phyloP scores from a whole-genome alignment of 2,329 filamentous ascomycete genomes.

The Nemania serpens region DNA sequence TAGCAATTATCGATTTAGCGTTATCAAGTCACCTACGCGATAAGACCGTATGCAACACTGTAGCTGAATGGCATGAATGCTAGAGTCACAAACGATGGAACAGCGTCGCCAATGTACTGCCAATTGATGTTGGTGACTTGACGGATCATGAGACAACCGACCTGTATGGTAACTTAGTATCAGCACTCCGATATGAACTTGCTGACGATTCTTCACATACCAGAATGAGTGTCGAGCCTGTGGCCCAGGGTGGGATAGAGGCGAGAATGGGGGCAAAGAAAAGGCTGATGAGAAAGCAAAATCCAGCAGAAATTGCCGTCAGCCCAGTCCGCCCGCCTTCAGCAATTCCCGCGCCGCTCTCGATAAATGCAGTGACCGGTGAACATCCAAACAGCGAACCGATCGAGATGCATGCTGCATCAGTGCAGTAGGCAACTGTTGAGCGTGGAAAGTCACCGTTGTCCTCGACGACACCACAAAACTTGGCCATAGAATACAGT shows the following conservation, averaged over 20 bases:
- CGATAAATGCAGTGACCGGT: slow-evolving; percentile 75
- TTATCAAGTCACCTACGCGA: slow-evolving; percentile 58
- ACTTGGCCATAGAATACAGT: slow-evolving; percentile 80
- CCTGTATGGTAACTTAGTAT: slow-evolving; percentile 45
- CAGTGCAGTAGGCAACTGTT: slow-evolving; percentile 76
- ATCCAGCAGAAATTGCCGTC: slow-evolving; percentile 69
- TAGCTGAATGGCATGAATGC: slow-evolving; percentile 79
- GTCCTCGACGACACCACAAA: slow-evolving; percentile 67
- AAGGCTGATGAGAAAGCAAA: slow-evolving; percentile 72
- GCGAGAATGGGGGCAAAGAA: slow-evolving; percentile 80
- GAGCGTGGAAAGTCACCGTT: slow-evolving; percentile 86
- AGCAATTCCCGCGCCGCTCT: slow-evolving; percentile 75
- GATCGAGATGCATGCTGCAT: slow-evolving; percentile 73
- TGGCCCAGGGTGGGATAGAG: slow-evolving; percentile 78
- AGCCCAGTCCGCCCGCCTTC: slow-evolving; percentile 76
- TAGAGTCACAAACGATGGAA: slow-evolving; percentile 77
- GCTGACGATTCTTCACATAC: slow-evolving; percentile 44
- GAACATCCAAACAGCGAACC: slow-evolving; percentile 71
- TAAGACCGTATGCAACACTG: slow-evolving; percentile 77
- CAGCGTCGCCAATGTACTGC: slow-evolving; percentile 74
- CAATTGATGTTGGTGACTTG: slow-evolving; percentile 77
- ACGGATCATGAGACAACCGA: slow-evolving; percentile 78
- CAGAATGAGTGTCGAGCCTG: slow-evolving; percentile 72
- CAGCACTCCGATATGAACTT: neutral
- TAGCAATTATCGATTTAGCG: slow-evolving; percentile 18